Evolutionary conservation across 352 stramenopile species (phyloP).

Genomic region (Phytophthora meadii): DNA sequence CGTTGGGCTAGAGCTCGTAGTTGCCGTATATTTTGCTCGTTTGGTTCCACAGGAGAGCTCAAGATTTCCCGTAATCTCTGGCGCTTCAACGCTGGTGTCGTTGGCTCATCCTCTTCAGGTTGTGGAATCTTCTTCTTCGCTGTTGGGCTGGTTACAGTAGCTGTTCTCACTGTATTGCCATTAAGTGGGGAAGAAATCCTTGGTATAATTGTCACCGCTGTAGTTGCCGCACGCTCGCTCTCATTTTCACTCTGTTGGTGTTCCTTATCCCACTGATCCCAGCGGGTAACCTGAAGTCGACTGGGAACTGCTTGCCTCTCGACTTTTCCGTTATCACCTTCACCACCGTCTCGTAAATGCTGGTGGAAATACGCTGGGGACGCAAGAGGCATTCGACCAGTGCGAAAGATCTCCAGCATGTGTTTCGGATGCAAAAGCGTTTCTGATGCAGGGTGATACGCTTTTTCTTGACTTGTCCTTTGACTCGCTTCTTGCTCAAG

Average conservation of each 20-base stretch:
- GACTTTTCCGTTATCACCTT: conserved; percentile 1
- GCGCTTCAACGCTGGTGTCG: conserved; percentile 64
- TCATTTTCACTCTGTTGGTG: conserved; percentile 23
- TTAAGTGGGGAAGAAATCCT: not conserved
- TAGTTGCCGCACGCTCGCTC: conserved; percentile 27
- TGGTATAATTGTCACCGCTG: conserved; percentile 12
- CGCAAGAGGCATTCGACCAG: conserved; percentile 71
- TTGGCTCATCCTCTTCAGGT: conserved; percentile 8
- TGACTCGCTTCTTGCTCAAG: conserved; percentile 7
- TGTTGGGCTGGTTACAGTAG: conserved; percentile 5
- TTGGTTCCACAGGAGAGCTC: conserved; percentile 63
- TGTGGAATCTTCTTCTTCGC: conserved; percentile 1
- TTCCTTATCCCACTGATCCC: conserved; percentile 49
- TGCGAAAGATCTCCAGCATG: conserved; percentile 78
- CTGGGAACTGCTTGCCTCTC: conserved; percentile 7
- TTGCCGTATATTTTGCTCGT: conserved; percentile 46
- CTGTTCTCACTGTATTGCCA: not conserved
- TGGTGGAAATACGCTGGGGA: conserved; percentile 61
- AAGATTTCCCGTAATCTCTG: conserved; percentile 72
- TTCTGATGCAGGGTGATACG: conserved; percentile 8
- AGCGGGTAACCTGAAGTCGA: conserved; percentile 45
- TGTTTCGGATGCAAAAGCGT: conserved; percentile 61
- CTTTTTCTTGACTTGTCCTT: not conserved
- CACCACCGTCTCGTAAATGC: conserved; percentile 43
- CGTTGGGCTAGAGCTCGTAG: conserved; percentile 50